Conservation (phyloP, 2,329 filamentous ascomycete genomes). For the Botrytis hyacinthi region DNA sequence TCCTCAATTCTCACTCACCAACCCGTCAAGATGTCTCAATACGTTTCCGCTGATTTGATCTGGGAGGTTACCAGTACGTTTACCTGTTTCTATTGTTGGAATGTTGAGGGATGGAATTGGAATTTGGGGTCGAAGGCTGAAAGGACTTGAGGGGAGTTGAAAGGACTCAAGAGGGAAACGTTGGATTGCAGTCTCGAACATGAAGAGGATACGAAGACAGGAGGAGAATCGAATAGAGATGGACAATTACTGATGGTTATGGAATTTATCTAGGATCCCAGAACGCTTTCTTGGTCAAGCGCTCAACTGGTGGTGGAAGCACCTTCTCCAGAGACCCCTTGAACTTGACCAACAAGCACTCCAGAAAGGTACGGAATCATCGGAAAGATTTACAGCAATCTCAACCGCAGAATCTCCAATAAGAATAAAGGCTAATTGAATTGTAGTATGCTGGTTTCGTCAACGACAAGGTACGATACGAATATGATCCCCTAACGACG, state of each 20-base stretch:
- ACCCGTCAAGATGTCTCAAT: constrained; percentile 47
- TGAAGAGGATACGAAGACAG: not conserved
- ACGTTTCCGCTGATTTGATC: constrained; percentile 86
- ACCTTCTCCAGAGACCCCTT: constrained; percentile 93
- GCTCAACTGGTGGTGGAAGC: constrained; percentile 72
- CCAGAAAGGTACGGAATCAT: constrained; percentile 70
- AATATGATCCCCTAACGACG: not conserved
- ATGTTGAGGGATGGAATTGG: not conserved
- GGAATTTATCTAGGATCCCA: constrained; percentile 62
- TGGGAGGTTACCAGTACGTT: constrained; percentile 94
- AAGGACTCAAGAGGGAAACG: constrained; percentile 6
- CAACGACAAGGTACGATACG: constrained; percentile 76
- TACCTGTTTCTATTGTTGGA: constrained; percentile 17
- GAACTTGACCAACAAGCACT: constrained; percentile 90
- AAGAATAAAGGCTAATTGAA: constrained; percentile 20
- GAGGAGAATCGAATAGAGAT: not conserved
- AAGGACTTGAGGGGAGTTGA: not conserved
- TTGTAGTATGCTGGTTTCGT: constrained; percentile 82
- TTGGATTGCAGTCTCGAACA: not conserved
- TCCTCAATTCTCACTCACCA: constrained; percentile 14
- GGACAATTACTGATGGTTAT: constrained; percentile 13
- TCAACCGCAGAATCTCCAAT: not conserved
- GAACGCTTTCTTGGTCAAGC: constrained; percentile 92
- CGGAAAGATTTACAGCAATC: not conserved
- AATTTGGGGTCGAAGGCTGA: constrained; percentile 3